Base-by-base conservation (phyloP, 805 yeast species). In the Metschnikowia drakensbergensis region DNA sequence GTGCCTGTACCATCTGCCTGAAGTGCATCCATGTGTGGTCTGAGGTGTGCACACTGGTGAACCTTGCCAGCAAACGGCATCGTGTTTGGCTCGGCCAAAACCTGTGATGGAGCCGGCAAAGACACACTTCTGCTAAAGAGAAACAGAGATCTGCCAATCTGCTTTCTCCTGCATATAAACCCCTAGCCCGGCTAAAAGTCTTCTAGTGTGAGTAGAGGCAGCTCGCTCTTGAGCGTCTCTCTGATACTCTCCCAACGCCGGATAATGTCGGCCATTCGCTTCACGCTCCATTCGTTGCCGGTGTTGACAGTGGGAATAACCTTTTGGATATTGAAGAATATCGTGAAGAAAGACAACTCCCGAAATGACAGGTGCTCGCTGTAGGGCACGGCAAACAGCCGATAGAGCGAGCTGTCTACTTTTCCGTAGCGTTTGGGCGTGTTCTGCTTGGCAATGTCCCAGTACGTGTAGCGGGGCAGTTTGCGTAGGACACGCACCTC, bases 351-450 rank as follows among this genome's bases (percentile, higher is more conserved):
- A 9, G 84, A 74, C 34, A 94, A 71, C 59, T 94, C 99, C 34
- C 86, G 70, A 58, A 83, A 92, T 49, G 96, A 88, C 8, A 96
- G 88, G 67, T 94, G 99, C 61, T 94, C 99, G 59, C 95, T 85
- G 60, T 94, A 94, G 0, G 99, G 98, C 1, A 91, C 79, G 8
- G 77, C 65, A 55, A 84, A 83, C 0, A 81, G 70, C 41, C 82
- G 76, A 44, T 57, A 62, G 11, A 66, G 52, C 6, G 64, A 52
- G 32, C 51, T 52, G 38, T 65, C 71, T 6, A 58, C 58, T 25
- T 56, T 57, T 3, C 50, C 49, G 27, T 23, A 49, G 25, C 44
- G 52, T 53, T 46, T 58, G 56, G 45, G 54, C 17, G 46, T 33
- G 30, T 49, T 54, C 51, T 70, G 75, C 10, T 61, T 59, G 31